Evolutionary conservation across 257 asterid genomes (phyloP), one percentile per base, ranked within the genome.

Genomic region (Gynochthodes officinalis): DNA sequence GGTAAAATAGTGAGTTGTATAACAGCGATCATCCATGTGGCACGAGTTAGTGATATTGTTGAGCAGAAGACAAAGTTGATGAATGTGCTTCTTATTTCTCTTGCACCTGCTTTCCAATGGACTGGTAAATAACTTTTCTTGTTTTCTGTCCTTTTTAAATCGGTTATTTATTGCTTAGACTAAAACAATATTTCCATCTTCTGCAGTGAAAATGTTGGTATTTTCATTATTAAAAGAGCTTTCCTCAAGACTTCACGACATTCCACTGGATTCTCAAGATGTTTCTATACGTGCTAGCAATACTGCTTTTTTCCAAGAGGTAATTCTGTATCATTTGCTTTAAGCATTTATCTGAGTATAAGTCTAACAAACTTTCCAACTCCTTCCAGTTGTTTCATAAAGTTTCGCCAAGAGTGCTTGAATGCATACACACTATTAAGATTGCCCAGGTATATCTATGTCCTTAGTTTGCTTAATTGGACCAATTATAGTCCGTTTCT

Each of bases 101-200:
- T 91, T 64, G 86, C 93, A 27, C 89, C 97, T 78, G 85, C 81
- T 73, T 84, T 85, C 82, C 75, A 92, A 5, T 94, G 99, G 99
- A 82, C 91, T 64, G 98, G 99, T 90, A 82, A 75, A 5, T 70
- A n/a, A 48, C 67, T 58, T 40, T 25, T 59, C 40, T 8, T 62
- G 25, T 62, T 30, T 43, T 12, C 30, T 49, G 33, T 28, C 35
- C 75, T 27, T 61, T 68, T 65, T 74, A 21, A 11, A 62, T 66
- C 71, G 39, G 64, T 57, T 39, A 54, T 67, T 30, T 4, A 46
- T 67, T 57, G 11, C 60, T 64, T 73, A 54, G 42, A 66, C 67
- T 74, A 33, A 33, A 52, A 33, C 43, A 13, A 59, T 66, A 81
- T 77, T 32, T 4, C 10, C 37, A 69, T 43, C 16, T 3, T 79